These are phyloP conservation scores for Theobroma grandiflorum DNA, from an alignment of 441 rosid species.

Conservation along the genomic window DNA sequence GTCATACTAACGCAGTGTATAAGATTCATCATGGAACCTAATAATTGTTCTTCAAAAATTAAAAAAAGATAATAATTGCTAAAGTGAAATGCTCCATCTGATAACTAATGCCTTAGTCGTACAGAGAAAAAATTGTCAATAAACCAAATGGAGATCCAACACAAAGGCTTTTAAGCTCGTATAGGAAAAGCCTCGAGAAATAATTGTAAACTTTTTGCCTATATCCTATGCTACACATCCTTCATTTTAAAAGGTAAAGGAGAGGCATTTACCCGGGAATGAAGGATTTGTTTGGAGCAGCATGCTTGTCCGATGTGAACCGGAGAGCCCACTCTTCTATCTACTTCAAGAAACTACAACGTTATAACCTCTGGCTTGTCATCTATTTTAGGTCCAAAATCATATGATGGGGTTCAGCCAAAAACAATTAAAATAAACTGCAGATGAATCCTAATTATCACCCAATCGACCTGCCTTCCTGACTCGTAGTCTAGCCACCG, in stretches of 20 bases:
- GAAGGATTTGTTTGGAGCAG: background rate
- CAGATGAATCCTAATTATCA: slow-evolving; percentile 1
- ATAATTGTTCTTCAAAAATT: too few species aligned
- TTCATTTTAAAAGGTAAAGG: background rate
- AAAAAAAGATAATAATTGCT: too few species aligned
- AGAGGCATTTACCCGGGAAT: background rate
- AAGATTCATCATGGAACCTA: too few species aligned
- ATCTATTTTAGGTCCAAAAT: background rate
- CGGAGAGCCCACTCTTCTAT: background rate
- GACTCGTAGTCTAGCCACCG: background rate
- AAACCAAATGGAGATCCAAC: background rate
- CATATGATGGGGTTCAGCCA: background rate
- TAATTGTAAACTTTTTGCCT: background rate
- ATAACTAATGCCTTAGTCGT: too few species aligned
- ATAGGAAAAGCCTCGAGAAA: background rate
- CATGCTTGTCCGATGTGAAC: background rate
- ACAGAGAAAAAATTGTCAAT: too few species aligned
- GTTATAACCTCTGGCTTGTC: background rate
- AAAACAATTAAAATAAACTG: background rate
- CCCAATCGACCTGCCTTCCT: slow-evolving; percentile 26
- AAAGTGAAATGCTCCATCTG: too few species aligned
- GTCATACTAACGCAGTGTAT: too few species aligned
- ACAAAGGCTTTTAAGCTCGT: background rate
- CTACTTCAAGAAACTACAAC: background rate
- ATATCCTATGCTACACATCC: background rate